Base-by-base conservation (phyloP, 768 basidiomycete species). In the Phylloporus arenicola region DNA sequence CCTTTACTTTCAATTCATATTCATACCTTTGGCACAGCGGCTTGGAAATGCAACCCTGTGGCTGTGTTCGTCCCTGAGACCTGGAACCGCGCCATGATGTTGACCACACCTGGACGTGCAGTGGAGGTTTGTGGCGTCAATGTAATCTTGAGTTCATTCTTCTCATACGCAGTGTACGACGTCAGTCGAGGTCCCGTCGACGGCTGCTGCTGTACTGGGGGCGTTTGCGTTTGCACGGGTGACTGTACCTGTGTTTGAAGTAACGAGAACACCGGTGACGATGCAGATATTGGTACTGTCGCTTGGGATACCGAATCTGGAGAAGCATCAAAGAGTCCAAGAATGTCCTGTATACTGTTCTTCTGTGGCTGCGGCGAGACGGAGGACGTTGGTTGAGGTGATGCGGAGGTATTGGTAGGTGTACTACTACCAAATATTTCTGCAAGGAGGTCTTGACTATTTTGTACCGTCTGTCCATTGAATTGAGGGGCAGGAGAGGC, bases 11-110 rank as follows among this genome's bases (percentile, higher is more conserved):
- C 27, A 19, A 24, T 11, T 16, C 31, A 16, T 7, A 20, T 17
- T 47, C 67, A 51, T 53, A 92, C 93, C 79, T 92, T 95, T 4
- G 95, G 95, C 8, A 99, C 95, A 8, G 95, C 96, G 35, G 93
- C 96, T 66, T 98, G 96, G 75, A 99, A 97, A 62, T 85, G 92
- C 42, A 99, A 71, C 1, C 81, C 82, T 6, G 74, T 73, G 2
- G 76, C 83, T 6, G 76, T 47, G 17, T 70, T 75, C 3, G 64
- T 64, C 14, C 82, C 84, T 2, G 78, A 72, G 3, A 83, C 79
- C 51, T 88, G 84, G 75, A 99, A 98, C 47, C 85, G 78, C 17
- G 92, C 94, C 50, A 93, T 70, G 54, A 98, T 88, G 70, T 94
- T 88, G 20, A 95, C 86, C 38, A 95, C 74, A 34, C 92, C 93